Evolutionary conservation across 2,329 filamentous ascomycete genomes (phyloP), one percentile per base, ranked within the genome.

Genomic region (Aureobasidium zeae): DNA sequence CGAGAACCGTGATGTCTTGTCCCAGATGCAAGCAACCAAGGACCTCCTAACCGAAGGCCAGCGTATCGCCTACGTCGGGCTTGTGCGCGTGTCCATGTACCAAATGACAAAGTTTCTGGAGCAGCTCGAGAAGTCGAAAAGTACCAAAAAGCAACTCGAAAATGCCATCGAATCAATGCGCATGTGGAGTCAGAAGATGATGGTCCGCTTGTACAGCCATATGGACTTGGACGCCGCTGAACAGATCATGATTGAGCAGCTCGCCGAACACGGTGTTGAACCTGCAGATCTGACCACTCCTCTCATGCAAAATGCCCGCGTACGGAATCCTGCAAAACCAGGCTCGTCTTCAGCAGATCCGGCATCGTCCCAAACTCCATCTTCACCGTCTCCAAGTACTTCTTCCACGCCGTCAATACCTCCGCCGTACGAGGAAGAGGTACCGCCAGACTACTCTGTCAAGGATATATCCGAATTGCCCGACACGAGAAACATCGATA

Each of bases 101-200:
- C 73, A 77, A 48, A 86, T 98, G 80, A 69, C 81, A 41, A 76
- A 76, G 49, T 79, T 84, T 22, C 60, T 81, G 43, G 77, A 86
- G 45, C 62, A 64, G 9, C 60, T 88, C 28, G 74, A 79, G 48
- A 64, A 66, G 20, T 79, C 73, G 2, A 85, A 73, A 55, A 74
- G 71, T 30, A 74, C 77, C 2, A 91, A 82, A 63, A 95, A 89
- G 61, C 69, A 79, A 31, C 61, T 87, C 9, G 72, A 76, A 21
- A 67, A 81, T 48, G 77, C 83, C 0, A 68, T 79, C 9, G 91
- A 95, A 61, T 76, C 80, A 25, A 81, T 85, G 67, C 83, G 83
- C 63, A 95, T 95, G 83, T 98, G 89, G 89, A 80, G 84, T 45
- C 91, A 98, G 62, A 93, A 93, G 67, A 94, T 94, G 74, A 98